Percentiles rank a stretch among this genome's conserved stretches.
phyloP scores from a whole-genome alignment of 345 rosid species.

The Camelina neglecta region DNA sequence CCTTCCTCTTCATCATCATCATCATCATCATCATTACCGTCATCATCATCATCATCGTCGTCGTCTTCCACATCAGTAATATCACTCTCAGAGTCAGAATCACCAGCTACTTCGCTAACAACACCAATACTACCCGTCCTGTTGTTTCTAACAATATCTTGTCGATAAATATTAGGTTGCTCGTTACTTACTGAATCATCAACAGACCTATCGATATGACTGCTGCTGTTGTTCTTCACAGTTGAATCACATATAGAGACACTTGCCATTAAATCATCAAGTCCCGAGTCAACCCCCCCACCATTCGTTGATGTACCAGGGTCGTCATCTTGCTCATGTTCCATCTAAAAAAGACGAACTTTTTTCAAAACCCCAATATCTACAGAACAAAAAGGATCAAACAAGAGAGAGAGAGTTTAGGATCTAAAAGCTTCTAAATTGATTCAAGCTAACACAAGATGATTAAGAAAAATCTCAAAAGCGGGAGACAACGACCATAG shows the following conservation, averaged over 20 bases:
- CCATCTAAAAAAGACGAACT: slow-evolving; percentile 55
- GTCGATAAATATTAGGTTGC: slow-evolving; percentile 63
- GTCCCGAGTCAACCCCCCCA: slow-evolving; percentile 35
- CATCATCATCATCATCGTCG: slow-evolving; percentile 35
- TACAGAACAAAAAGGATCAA: no score
- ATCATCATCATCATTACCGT: neutral
- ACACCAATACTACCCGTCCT: slow-evolving; percentile 65
- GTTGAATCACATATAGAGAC: slow-evolving; percentile 42
- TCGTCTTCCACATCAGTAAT: slow-evolving; percentile 66
- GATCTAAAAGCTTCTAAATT: neutral
- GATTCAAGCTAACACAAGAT: neutral
- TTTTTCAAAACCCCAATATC: no score
- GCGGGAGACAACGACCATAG: neutral
- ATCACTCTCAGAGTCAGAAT: slow-evolving; percentile 85
- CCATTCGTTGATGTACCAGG: slow-evolving; percentile 43
- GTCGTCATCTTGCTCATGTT: slow-evolving; percentile 48
- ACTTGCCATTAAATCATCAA: slow-evolving; percentile 39
- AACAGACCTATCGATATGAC: neutral
- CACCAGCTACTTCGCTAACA: slow-evolving; percentile 92
- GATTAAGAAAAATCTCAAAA: neutral
- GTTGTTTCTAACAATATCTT: slow-evolving; percentile 79
- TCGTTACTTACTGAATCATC: slow-evolving; percentile 44
- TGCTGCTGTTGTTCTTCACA: slow-evolving; percentile 36
- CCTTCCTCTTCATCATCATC: slow-evolving; percentile 43
- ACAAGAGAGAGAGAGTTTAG: no score